Percentiles rank a stretch among this genome's conserved stretches.
phyloP scores from a whole-genome alignment of 2,329 filamentous ascomycete genomes.

The Zasmidium cellare region DNA sequence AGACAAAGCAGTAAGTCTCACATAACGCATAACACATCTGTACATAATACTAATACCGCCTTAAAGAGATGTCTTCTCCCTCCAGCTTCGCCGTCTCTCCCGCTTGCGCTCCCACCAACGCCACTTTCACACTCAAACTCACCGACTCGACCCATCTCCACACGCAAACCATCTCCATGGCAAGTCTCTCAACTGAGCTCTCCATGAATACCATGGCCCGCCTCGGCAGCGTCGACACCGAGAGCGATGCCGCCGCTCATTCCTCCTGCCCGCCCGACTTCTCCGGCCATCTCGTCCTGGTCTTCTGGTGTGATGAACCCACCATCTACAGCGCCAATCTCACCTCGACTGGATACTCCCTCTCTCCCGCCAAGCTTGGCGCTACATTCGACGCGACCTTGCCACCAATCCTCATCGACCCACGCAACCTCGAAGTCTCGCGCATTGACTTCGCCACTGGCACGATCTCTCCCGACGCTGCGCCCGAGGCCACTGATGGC shows the following conservation, averaged over 20 bases:
- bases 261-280: background rate
- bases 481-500: background rate
- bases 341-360: background rate
- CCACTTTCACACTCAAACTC: background rate
- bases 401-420: background rate
- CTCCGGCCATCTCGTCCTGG: background rate
- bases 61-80: background rate
- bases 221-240: background rate
- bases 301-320: background rate
- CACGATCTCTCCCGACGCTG: background rate
- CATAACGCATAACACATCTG: background rate
- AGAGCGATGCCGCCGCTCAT: background rate
- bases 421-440: background rate
- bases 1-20: background rate
- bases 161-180: background rate
- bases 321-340: background rate
- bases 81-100: background rate
- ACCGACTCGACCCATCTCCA: background rate
- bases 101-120: background rate
- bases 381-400: background rate
- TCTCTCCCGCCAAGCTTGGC: background rate
- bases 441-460: background rate
- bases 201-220: background rate
- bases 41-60: background rate
- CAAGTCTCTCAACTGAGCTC: background rate